Conservation (phyloP, 805 yeast genomes). For the Saturnispora bothae region DNA sequence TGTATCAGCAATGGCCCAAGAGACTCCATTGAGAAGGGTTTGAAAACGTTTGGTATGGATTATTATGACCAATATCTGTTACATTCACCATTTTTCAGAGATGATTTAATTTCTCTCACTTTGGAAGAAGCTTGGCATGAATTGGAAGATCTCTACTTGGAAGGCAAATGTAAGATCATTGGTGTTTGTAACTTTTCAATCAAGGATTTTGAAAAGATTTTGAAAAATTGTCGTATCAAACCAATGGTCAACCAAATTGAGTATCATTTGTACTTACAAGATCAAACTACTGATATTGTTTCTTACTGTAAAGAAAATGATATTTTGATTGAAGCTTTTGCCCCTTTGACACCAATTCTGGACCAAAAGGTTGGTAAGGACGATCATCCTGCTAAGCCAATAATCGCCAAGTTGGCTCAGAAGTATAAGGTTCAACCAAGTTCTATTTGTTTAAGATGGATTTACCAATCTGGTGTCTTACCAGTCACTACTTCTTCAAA, state of each 20-base stretch:
- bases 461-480: slow-evolving; percentile 48
- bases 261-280: slow-evolving; percentile 53
- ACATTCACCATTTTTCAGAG: slow-evolving; percentile 44
- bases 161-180: slow-evolving; percentile 37
- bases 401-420: slow-evolving; percentile 32
- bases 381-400: slow-evolving; percentile 31
- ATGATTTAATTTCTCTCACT: slow-evolving; percentile 33
- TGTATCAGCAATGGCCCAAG: slow-evolving; percentile 30
- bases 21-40: slow-evolving; percentile 36
- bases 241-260: slow-evolving; percentile 66
- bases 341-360: slow-evolving; percentile 58
- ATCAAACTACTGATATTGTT: slow-evolving; percentile 47
- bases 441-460: slow-evolving; percentile 64
- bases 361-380: slow-evolving; percentile 26
- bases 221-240: slow-evolving; percentile 32
- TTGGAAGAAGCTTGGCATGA: slow-evolving; percentile 43
- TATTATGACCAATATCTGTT: slow-evolving; percentile 54
- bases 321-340: slow-evolving; percentile 52
- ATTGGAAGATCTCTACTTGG: slow-evolving; percentile 31
- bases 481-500: slow-evolving; percentile 71
- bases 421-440: slow-evolving; percentile 53
- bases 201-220: slow-evolving; percentile 33
- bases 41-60: slow-evolving; percentile 37
- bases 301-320: slow-evolving; percentile 39
- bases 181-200: slow-evolving; percentile 55